Evolutionary conservation across 176 grass and related monocot species (phyloP).

Genomic region (Echinochloa phyllopogon): DNA sequence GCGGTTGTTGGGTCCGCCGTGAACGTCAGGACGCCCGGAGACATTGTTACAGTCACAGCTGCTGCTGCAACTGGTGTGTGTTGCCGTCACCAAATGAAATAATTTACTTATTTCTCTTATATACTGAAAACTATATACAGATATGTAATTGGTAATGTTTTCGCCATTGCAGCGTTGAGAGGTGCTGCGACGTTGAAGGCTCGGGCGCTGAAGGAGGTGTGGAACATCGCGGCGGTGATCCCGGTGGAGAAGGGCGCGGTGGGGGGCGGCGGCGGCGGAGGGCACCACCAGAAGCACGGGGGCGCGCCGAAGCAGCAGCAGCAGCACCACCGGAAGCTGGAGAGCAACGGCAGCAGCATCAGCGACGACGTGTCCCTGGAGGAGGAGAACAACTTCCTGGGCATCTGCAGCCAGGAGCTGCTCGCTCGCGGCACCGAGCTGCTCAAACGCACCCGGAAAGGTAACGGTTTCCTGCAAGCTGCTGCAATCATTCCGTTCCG

Average conservation of each 20-base stretch:
- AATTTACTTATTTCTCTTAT: background rate
- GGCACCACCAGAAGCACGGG: slow-evolving; percentile 65
- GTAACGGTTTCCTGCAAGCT: slow-evolving; percentile 14
- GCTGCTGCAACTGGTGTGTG: slow-evolving; percentile 91
- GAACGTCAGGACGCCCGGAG: slow-evolving; percentile 81
- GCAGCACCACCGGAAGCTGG: slow-evolving; percentile 51
- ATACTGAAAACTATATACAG: too few relatives aligned
- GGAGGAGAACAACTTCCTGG: slow-evolving; percentile 90
- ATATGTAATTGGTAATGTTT: background rate
- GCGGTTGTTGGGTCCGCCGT: slow-evolving; percentile 83
- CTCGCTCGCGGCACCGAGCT: slow-evolving; percentile 86
- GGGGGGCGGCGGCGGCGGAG: slow-evolving; percentile 44
- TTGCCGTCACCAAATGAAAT: background rate
- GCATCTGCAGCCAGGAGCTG: slow-evolving; percentile 87
- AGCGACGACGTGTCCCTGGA: slow-evolving; percentile 68
- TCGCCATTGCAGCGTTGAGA: slow-evolving; percentile 62
- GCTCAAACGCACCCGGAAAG: slow-evolving; percentile 95
- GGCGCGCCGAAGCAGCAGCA: slow-evolving; percentile 52
- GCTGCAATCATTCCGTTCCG: background rate
- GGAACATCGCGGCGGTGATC: slow-evolving; percentile 98
- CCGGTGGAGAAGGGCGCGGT: slow-evolving; percentile 83
- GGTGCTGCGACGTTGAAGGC: slow-evolving; percentile 92
- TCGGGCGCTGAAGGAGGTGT: slow-evolving; percentile 93
- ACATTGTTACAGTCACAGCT: slow-evolving; percentile 84
- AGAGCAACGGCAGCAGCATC: slow-evolving; percentile 76